Base-by-base conservation (phyloP, 169 alveolate genomes). In the Neospora caninum region DNA sequence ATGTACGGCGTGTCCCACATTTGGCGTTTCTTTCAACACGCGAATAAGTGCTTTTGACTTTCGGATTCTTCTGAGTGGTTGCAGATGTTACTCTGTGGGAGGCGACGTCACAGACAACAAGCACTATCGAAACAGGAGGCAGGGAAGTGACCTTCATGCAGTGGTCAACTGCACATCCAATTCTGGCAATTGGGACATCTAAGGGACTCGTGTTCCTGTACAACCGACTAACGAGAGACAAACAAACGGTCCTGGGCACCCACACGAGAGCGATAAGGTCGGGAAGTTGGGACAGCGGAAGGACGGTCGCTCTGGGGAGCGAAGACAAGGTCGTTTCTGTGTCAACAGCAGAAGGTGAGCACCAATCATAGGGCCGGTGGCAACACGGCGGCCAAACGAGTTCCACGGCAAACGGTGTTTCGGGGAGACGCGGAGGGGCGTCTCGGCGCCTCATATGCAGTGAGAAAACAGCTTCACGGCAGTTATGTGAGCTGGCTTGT, bases 131-230 rank as follows among this genome's bases (percentile, higher is more conserved):
- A 92, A 92, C 58, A 97, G 97, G 10, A 16, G 82, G 83, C 58
- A 88, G 43, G 58, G 92, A 88, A 53, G 92, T 58, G 54, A 94
- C 97, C 38, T 97, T 95, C 93, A 91, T 97, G n/a, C 95, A 91
- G 94, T 98, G 99, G 98, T 91, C 98, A 41, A 93, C 95, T 92
- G 95, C 95, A 42, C 96, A 89, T 88, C 97, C 98, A 22, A 95
- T 96, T 22, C 97, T 98, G 54, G 97, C 97, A 36, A 96, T 98
- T 36, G 98, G 98, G 49, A 95, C 98, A 58, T 97, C 97, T 92
- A 98, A 98, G 88, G 99, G 99, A 20, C 95, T 97, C 42, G 92
- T 98, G 38, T 95, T 96, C 36, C 97, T 97, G 96, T 98, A 95
- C 95, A 96, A 97, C 92, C 97, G 97, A 96, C 96, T 96, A 87